Conservation (phyloP, 345 rosid genomes). For the Barbarea vulgaris region DNA sequence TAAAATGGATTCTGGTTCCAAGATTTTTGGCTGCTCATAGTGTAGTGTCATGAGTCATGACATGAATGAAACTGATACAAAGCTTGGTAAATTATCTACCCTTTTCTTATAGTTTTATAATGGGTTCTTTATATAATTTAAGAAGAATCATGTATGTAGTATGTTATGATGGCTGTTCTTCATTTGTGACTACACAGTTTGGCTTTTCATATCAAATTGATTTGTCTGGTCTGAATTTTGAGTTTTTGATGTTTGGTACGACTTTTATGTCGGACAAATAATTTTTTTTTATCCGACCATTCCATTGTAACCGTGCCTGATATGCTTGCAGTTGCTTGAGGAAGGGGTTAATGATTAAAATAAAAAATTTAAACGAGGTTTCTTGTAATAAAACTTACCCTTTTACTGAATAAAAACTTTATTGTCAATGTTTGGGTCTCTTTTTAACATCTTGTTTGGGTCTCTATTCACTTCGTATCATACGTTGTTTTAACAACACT, state of each 20-base stretch:
- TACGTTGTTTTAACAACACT: background rate
- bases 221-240: background rate
- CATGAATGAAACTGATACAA: constrained; percentile 25
- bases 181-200: background rate
- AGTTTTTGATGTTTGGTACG: background rate
- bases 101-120: background rate
- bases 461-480: background rate
- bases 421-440: background rate
- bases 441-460: too few species aligned
- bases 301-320: background rate
- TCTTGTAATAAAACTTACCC: background rate
- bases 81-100: constrained; percentile 12
- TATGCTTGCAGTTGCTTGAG: constrained; percentile 7
- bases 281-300: background rate
- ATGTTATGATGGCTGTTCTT: background rate
- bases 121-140: background rate
- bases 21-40: constrained; percentile 34
- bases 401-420: background rate
- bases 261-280: background rate
- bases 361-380: background rate
- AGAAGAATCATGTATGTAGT: constrained; percentile 9
- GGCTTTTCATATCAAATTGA: background rate
- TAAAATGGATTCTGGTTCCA: constrained; percentile 28
- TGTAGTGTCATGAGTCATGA: constrained; percentile 9
- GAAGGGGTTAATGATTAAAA: constrained; percentile 8